Percentiles rank a stretch among this genome's conserved stretches.
These are phyloP conservation scores for Boletellus ananas DNA, from an alignment of 768 basidiomycete species.

Conservation along the genomic window DNA sequence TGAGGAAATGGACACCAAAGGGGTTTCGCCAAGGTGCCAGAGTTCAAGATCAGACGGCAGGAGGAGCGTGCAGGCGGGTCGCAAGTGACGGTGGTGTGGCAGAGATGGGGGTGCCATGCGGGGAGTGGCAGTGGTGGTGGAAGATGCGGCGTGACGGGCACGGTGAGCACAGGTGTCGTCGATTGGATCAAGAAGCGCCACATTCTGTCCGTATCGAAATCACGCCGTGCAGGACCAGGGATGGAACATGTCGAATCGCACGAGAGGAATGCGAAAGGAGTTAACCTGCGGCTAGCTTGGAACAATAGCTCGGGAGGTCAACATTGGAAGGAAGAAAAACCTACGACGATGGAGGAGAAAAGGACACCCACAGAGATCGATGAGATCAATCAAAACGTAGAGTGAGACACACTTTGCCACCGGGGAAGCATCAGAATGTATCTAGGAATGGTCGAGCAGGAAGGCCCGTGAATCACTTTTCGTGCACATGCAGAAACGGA, in stretches of 20 bases:
- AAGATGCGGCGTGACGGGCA: constrained; percentile 1
- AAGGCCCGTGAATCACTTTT: constrained; percentile 44
- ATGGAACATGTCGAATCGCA: background rate
- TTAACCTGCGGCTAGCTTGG: constrained; percentile 50
- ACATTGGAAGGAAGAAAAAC: constrained; percentile 61
- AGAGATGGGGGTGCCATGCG: background rate
- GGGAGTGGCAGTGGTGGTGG: constrained; percentile 3
- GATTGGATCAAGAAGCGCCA: constrained; percentile 55
- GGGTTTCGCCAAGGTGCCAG: too few relatives aligned
- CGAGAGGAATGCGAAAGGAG: background rate
- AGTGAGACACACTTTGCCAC: constrained; percentile 50
- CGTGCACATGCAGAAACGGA: background rate
- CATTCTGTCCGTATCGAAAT: constrained; percentile 47
- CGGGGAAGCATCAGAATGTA: constrained; percentile 65
- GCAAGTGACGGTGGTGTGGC: background rate
- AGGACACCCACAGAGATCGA: constrained; percentile 46
- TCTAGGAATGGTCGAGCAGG: constrained; percentile 71
- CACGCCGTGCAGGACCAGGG: constrained; percentile 17
- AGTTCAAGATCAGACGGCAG: too few relatives aligned
- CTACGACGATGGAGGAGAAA: constrained; percentile 54
- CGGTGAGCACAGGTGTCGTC: constrained; percentile 39
- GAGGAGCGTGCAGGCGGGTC: background rate
- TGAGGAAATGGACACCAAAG: too few relatives aligned
- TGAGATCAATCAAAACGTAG: constrained; percentile 10
- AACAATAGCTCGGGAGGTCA: constrained; percentile 55